phyloP scores from a whole-genome alignment of 805 yeast genomes.

The Candida berthetii region DNA sequence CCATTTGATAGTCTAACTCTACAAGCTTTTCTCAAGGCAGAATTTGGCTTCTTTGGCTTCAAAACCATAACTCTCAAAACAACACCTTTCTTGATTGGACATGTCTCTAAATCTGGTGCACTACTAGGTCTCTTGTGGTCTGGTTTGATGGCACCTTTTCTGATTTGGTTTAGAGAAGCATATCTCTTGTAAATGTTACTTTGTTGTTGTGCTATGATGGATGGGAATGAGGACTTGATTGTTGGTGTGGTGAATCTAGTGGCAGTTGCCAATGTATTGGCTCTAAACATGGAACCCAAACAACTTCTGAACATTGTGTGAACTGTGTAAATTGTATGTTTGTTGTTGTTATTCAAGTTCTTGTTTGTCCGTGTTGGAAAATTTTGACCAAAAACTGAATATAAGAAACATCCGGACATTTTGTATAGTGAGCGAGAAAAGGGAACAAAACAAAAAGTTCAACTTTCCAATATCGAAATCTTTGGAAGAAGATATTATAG shows the following conservation, averaged over 20 bases:
- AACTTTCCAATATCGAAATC: too few species aligned
- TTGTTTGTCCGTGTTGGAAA: not conserved
- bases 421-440: too few species aligned
- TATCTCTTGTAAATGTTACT: conserved; percentile 15
- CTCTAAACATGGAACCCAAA: not conserved
- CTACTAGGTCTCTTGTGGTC: conserved; percentile 39
- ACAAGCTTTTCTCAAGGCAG: conserved; percentile 95
- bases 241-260: not conserved
- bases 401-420: too few species aligned
- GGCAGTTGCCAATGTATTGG: not conserved
- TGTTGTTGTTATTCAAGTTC: not conserved
- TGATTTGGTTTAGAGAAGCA: conserved; percentile 76
- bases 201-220: conserved; percentile 9
- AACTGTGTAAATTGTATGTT: not conserved
- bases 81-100: conserved; percentile 91
- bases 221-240: conserved; percentile 5
- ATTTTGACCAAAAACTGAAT: too few species aligned
- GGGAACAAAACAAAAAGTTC: too few species aligned
- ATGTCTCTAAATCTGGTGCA: conserved; percentile 77
- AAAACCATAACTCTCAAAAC: conserved; percentile 89
- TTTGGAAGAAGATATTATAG: too few species aligned
- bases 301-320: not conserved
- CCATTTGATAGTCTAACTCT: conserved; percentile 93
- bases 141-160: conserved; percentile 58
- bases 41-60: conserved; percentile 97